These are phyloP conservation scores for Thraustochytrium striatum DNA, from an alignment of 352 stramenopile genomes.

Conservation along the genomic window DNA sequence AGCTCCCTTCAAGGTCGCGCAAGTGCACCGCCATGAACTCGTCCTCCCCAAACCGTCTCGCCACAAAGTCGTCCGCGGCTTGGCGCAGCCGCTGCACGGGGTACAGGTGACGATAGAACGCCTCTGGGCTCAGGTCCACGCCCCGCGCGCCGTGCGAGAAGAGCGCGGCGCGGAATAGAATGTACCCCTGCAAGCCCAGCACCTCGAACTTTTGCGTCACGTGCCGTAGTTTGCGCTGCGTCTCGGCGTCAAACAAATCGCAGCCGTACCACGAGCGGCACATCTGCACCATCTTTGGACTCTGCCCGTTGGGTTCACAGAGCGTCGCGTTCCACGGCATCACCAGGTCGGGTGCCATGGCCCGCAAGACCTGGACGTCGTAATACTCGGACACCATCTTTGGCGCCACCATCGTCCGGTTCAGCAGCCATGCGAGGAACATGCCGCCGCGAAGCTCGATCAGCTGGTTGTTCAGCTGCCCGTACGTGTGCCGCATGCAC, in stretches of 20 bases:
- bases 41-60: background rate
- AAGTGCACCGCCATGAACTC: background rate
- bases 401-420: background rate
- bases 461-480: background rate
- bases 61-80: background rate
- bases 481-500: background rate
- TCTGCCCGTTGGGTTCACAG: background rate
- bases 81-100: background rate
- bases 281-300: background rate
- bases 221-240: background rate
- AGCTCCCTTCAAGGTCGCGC: background rate
- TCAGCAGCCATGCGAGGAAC: background rate
- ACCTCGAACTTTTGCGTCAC: background rate
- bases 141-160: background rate
- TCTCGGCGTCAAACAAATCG: background rate
- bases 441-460: background rate
- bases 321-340: background rate
- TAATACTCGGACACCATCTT: background rate
- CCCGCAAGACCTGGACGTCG: background rate
- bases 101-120: background rate
- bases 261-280: background rate
- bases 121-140: background rate
- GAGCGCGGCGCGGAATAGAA: background rate
- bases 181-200: background rate
- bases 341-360: background rate